Evolutionary conservation across 148 eudicot genomes (phyloP), one percentile per base, ranked within the genome.

Genomic region (Rhododendron ferrugineum): DNA sequence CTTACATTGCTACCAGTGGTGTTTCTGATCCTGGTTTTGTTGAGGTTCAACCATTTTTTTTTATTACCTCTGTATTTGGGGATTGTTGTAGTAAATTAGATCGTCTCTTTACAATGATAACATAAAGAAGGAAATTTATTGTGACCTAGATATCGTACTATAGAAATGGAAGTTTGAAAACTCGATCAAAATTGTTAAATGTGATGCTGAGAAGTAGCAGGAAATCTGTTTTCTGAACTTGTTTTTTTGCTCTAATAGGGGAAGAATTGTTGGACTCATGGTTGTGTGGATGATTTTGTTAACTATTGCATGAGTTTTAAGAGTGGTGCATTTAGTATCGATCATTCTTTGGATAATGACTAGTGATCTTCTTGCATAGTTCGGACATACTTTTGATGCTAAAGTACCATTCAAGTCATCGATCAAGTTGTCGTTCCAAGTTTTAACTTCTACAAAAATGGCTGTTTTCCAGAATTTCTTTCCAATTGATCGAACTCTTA

Each of bases 401-500:
- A 10, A 10, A 26, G 14, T 66, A 66, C 34, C 32, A 26, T 66
- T n/a, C 32, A 66, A 66, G 23, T 26, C 28, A 26, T n/a, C 13
- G 72, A 11, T 66, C 72, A 58, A 54, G 15, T 58, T 34, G 16
- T 66, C 11, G 1, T 40, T 40, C 49, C 28, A 76, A 22, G 50
- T 76, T 76, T 40, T 40, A 37, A 76, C 62, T 79, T 28, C 11
- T 49, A 26, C 23, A 1, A 34, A 15, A 28, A 28, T 50, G 20
- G 62, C 23, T 81, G 16, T 44, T 81, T 81, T 81, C 64, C 47
- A 4, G 10, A 49, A 26, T 80, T 85, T 37, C 42, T 73, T 56
- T 81, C 70, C 42, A 23, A n/a, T 80, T 42, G 3, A 47, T 79
- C 20, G n/a, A 50, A 82, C 54, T 85, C 56, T 23, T 80, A 76